Conservation (phyloP, 2,329 filamentous ascomycete genomes). For the Sphaerostilbella broomeana region DNA sequence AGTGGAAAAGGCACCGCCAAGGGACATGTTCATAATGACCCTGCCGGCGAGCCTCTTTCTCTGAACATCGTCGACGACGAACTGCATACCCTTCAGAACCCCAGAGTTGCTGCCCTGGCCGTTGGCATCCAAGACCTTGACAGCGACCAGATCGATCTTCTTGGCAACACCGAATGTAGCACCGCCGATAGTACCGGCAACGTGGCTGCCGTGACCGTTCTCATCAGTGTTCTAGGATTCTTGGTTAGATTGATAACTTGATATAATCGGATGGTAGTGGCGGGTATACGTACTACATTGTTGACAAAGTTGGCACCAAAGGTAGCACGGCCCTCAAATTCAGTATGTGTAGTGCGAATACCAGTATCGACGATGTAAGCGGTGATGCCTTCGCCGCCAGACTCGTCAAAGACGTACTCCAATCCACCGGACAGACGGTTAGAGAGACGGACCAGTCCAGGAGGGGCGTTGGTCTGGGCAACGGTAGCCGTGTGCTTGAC, state of each 20-base stretch:
- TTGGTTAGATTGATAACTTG: constrained; percentile 6
- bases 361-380: constrained; percentile 62
- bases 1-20: constrained; percentile 43
- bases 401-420: constrained; percentile 42
- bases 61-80: constrained; percentile 40
- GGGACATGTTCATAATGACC: constrained; percentile 58
- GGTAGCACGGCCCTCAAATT: constrained; percentile 50
- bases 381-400: constrained; percentile 49
- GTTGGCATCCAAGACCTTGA: constrained; percentile 53
- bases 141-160: constrained; percentile 46
- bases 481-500: constrained; percentile 39
- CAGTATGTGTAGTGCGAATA: constrained; percentile 47
- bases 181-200: constrained; percentile 55
- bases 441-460: constrained; percentile 49
- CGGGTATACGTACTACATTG: constrained; percentile 32
- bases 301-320: constrained; percentile 48
- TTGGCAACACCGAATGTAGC: constrained; percentile 57
- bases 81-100: constrained; percentile 55
- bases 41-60: constrained; percentile 39
- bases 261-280: not conserved
- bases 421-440: constrained; percentile 28
- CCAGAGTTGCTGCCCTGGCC: constrained; percentile 31
- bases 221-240: constrained; percentile 40
- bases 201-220: constrained; percentile 59
- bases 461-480: constrained; percentile 47